Evolutionary conservation across 805 yeast species (phyloP).

Genomic region (Candida khao-thaluensis): DNA sequence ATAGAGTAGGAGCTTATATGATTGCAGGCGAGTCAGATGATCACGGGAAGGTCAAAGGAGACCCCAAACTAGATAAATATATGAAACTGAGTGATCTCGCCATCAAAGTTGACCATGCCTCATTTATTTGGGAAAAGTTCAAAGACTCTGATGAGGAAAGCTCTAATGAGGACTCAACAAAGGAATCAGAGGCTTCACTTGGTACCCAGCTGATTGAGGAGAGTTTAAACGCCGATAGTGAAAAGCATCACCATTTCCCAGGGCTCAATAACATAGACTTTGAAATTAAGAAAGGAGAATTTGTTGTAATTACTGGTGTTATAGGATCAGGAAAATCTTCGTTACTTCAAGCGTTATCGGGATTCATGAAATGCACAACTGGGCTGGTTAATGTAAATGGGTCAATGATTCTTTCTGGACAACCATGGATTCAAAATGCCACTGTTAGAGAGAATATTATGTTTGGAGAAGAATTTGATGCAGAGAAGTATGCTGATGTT

Average conservation of each 20-base stretch:
- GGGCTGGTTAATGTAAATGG: conserved; percentile 33
- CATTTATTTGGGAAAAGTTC: conserved; percentile 30
- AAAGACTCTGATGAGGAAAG: conserved; percentile 13
- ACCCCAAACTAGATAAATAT: conserved; percentile 22
- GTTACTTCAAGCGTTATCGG: conserved; percentile 35
- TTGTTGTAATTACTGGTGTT: conserved; percentile 35
- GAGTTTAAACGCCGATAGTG: too few relatives aligned
- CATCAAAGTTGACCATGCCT: conserved; percentile 23
- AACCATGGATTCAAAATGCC: conserved; percentile 37
- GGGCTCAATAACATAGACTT: conserved; percentile 19
- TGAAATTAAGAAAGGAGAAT: conserved; percentile 29
- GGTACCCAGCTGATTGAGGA: too few relatives aligned
- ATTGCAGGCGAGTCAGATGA: conserved; percentile 38
- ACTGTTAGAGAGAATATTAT: conserved; percentile 33
- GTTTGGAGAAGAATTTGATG: conserved; percentile 27
- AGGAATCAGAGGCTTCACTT: too few relatives aligned
- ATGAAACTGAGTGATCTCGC: conserved; percentile 21
- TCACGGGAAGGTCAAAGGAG: conserved; percentile 26
- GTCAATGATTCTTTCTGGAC: conserved; percentile 27
- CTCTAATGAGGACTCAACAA: too few relatives aligned
- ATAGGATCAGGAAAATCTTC: conserved; percentile 40
- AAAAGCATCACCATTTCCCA: too few relatives aligned
- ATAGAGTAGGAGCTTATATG: conserved; percentile 54
- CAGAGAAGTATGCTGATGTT: conserved; percentile 23
- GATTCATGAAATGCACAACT: conserved; percentile 32